Evolutionary conservation across 2,329 filamentous ascomycete genomes (phyloP), one percentile per base, ranked within the genome.

Genomic region (Paracoccidioides brasiliensis): DNA sequence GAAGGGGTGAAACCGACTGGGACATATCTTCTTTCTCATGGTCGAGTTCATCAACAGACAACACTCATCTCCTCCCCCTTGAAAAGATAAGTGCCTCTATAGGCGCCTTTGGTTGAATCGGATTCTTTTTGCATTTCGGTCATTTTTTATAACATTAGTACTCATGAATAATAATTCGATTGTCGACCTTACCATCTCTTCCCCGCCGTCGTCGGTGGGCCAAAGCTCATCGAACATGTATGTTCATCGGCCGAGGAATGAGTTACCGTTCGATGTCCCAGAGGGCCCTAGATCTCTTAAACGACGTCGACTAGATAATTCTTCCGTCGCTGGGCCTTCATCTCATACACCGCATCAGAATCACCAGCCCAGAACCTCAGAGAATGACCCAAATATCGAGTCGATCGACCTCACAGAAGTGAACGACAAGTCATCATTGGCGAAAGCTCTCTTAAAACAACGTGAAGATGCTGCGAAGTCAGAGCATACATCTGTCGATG

Each of bases 361-460:
- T 4, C 14, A n/a, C 3, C 56, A 33, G 42, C 14, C 42, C 4
- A 49, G 37, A 32, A 14, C 30, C 33, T 38, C 12, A 40, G 28
- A 22, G 30, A 41, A 35, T 46, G 41, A 28, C 7, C 28, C 37
- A 6, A 60, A 67, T 3, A 64, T 78, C 6, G 76, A 80, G 46
- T 69, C 75, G 30, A 70, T 81, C 5, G 78, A 81, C 62, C 64
- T 81, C 28, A 75, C 73, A 2, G 69, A 69, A 28, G 70, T 75
- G 0, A 68, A 75, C 14, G 72, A 71, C 38, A 66, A 69, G 10
- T 63, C 62, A 2, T 59, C 69, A 0, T 65, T 80, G 1, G 69
- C 73, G 3, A 71, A 74, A 9, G 67, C 73, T 0, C 64, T 80
- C 12, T 72, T 78, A 49, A 80, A 78, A 62, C 78, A 80, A 63